Evolutionary conservation across 306 rosid species (phyloP), one percentile per base, ranked within the genome.

Genomic region (Alnus glutinosa): DNA sequence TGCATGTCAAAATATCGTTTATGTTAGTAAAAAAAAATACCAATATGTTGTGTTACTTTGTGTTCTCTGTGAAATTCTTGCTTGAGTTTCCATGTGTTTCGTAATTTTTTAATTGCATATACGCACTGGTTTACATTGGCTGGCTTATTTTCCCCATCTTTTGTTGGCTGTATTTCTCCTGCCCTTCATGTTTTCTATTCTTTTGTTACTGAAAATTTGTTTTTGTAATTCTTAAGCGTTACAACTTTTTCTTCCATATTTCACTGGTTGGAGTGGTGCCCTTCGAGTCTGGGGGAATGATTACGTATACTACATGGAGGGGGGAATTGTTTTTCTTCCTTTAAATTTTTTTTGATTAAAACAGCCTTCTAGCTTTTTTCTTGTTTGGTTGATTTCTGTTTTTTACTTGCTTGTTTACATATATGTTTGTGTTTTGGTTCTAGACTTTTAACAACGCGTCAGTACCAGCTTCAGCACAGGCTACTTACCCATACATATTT

Each of bases 401-500:
- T 10, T 64, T 32, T 36, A 19, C 62, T 61, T 75, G 69, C 37
- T 51, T 69, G 55, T 39, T 87, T 74, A 77, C 78, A 69, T 19
- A 44, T 47, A 69, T 71, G 70, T 69, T 62, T 78, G 55, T 68
- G 52, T 68, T 77, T 70, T 48, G 44, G 77, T 74, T 83, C 68
- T 89, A 95, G 98, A 82, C 79, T 67, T 91, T 92, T 74, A 89
- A 95, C 89, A 91, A 87, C 71, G 93, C 89, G 19, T 75, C 92
- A 11, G 92, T 95, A 63, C 96, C 91, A 71, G 89, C 89, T 64
- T 86, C 93, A 42, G 83, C 92, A 28, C 98, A 95, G 85, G 98
- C 96, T 80, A 84, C 96, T 75, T 95, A 90, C 85, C 98, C 96
- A 64, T 95, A 95, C 85, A 16, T 80, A 73, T 95, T 95, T 87